Base-by-base conservation (phyloP, 1,139 yeast species). In the Sugiyamaella xylanicola region DNA sequence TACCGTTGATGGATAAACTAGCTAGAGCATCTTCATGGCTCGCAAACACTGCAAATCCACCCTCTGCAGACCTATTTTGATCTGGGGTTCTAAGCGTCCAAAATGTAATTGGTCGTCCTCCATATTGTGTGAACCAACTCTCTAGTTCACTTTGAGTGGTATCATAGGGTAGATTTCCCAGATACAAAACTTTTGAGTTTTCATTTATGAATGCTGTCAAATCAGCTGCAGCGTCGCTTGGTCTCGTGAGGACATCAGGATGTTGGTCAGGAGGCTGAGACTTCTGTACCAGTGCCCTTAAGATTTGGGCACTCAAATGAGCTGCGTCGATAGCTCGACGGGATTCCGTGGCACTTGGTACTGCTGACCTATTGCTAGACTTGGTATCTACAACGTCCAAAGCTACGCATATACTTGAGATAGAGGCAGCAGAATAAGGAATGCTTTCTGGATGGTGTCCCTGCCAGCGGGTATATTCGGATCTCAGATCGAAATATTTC, bases 101-200 rank as follows among this genome's bases (percentile, higher is more conserved):
- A 68, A 90, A 88, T 5, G 96, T 95, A 50, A 88, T 79, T 1
- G 97, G 96, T 48, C 93, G 78, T 2, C 90, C 87, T 1, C 96
- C 96, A 67, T 81, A 85, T 67, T 87, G 95, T 2, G 91, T 83
- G 67, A 90, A 90, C 97, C 97, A 92, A 41, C 86, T 80, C 73
- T 92, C 97, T 51, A 92, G 75, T 70, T 92, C 97, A 41, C 91
- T 81, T 70, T 91, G 97, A 1, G 97, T 91, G 3, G 95, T 88
- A 65, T 91, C 97, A 41, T 77, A 76, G 1, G 97, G 92, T 61
- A 92, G 74, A 68, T 89, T 90, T 11, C 87, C 79, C 71, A 92
- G 75, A 68, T 84, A 88, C 53, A 91, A 72, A n/a, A 90, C 87
- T 65, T 85, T 85, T 1, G 96, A 87, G 56, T 85, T 77, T 70